Percentiles rank a stretch among this genome's conserved stretches.
These are phyloP conservation scores for Coemansia sp. DNA, from an alignment of 192 early-diverging fungal genomes.

Conservation along the genomic window DNA sequence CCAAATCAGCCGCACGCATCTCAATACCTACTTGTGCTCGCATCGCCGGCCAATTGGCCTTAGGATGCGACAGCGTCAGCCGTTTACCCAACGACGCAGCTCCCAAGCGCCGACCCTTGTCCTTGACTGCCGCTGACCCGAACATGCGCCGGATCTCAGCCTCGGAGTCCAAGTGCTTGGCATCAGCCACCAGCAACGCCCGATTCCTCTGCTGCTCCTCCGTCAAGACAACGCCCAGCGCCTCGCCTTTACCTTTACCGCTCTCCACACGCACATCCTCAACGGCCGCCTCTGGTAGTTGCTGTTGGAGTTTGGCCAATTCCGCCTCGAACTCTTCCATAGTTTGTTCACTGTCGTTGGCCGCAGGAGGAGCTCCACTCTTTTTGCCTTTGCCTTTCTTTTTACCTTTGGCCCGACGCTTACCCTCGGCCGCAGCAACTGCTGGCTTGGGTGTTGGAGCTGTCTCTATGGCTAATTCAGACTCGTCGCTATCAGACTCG, in stretches of 20 bases:
- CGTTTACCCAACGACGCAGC: slow-evolving; percentile 21
- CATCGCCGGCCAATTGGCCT: slow-evolving; percentile 72
- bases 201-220: slow-evolving; percentile 45
- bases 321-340: slow-evolving; percentile 53
- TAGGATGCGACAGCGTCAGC: slow-evolving; percentile 71
- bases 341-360: slow-evolving; percentile 21
- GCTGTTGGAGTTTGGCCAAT: slow-evolving; percentile 24
- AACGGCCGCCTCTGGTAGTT: slow-evolving; percentile 23
- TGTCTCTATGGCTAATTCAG: background rate
- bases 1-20: slow-evolving; percentile 56
- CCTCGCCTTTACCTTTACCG: slow-evolving; percentile 15
- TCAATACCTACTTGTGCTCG: slow-evolving; percentile 45
- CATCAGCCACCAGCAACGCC: slow-evolving; percentile 58
- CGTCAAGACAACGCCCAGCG: slow-evolving; percentile 32
- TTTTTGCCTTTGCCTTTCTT: slow-evolving; percentile 28
- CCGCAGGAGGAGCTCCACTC: slow-evolving; percentile 3
- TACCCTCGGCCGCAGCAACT: slow-evolving; percentile 9
- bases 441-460: background rate
- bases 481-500: slow-evolving; percentile 1
- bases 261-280: slow-evolving; percentile 10
- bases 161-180: slow-evolving; percentile 76
- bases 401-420: slow-evolving; percentile 5
- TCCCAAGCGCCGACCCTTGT: slow-evolving; percentile 15
- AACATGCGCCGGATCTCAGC: slow-evolving; percentile 91
- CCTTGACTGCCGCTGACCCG: slow-evolving; percentile 80